Evolutionary conservation across 768 basidiomycete genomes (phyloP), one percentile per base, ranked within the genome.

Genomic region (Neoboletus brunneissimus): DNA sequence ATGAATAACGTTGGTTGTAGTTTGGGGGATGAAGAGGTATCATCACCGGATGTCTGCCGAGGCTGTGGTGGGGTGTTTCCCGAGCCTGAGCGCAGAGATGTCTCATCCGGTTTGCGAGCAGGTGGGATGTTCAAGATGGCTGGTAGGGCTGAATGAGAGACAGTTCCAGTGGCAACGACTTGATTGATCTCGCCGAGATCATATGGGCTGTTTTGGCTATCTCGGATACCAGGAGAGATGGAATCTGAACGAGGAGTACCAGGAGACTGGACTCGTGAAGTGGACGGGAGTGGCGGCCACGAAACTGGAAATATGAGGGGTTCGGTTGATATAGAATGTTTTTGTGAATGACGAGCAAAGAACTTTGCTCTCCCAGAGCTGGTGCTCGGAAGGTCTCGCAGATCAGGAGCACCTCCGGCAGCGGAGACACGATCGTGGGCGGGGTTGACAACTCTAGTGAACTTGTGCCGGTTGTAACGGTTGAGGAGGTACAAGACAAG

Each of bases 251-350:
- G 58, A 40, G 54, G 44, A 0, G 56, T 40, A 7, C 18, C 29
- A 1, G 44, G 47, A 25, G 52, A 59, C 15, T 46, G 58, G 23
- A 27, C 22, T 1, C 40, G 56, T 9, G 57, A 58, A 12, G 46
- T 40, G 37, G 46, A n/a, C 10, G 54, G 45, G 45, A 50, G 53
- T 20, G 58, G 48, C 0, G 60, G 55, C 51, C 53, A 61, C 6
- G 61, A 52, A 25, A 46, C 15, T 5, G 54, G 50, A n/a, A 56
- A 35, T 4, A 68, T 60, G 37, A 71, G 62, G 13, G 71, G 65
- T 16, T 73, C 65, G 9, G 51, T 48, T 0, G 64, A 68, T 15
- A 59, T 25, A 11, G 69, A 70, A 32, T 48, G 55, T 7, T 45
- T 60, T 34, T 60, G 55, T 0, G 54, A 47, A 34, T 59, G 68